Evolutionary conservation across 768 basidiomycete genomes (phyloP).

Genomic region (Suillus clintonianus): DNA sequence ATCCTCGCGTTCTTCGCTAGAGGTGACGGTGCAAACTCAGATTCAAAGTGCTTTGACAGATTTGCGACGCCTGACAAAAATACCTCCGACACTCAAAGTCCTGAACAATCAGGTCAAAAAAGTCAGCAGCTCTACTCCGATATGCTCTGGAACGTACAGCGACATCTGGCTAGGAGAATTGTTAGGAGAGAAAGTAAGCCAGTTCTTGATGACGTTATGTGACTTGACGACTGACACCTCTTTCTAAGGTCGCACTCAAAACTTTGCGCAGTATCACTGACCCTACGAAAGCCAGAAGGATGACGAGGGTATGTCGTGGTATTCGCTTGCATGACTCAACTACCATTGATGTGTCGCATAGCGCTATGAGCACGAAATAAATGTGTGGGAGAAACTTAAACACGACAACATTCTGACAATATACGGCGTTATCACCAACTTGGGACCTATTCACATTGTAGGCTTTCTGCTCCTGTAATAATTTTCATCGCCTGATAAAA

Average conservation of each 20-base stretch:
- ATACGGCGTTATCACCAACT: slow-evolving; percentile 56
- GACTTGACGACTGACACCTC: not conserved
- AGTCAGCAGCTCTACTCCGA: slow-evolving; percentile 35
- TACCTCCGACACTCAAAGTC: slow-evolving; percentile 54
- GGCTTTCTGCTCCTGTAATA: slow-evolving; percentile 6
- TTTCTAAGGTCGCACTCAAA: slow-evolving; percentile 56
- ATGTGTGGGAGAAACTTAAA: slow-evolving; percentile 52
- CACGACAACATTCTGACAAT: slow-evolving; percentile 50
- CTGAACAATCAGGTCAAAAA: slow-evolving; percentile 54
- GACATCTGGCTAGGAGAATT: slow-evolving; percentile 57
- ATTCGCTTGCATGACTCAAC: not conserved
- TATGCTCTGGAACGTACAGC: slow-evolving; percentile 55
- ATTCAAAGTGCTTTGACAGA: slow-evolving; percentile 47
- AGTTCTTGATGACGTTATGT: not conserved
- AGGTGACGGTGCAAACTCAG: slow-evolving; percentile 34
- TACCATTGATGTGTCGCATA: slow-evolving; percentile 17
- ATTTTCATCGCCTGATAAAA: not conserved
- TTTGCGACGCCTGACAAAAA: slow-evolving; percentile 51
- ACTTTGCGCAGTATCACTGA: slow-evolving; percentile 49
- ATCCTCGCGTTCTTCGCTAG: slow-evolving; percentile 23
- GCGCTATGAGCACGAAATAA: slow-evolving; percentile 60
- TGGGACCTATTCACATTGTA: slow-evolving; percentile 55
- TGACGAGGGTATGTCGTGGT: slow-evolving; percentile 26
- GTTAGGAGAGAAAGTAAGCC: slow-evolving; percentile 50
- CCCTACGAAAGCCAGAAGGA: slow-evolving; percentile 42